Conservation (phyloP, 495 filamentous ascomycete species). For the Monascus purpureus region DNA sequence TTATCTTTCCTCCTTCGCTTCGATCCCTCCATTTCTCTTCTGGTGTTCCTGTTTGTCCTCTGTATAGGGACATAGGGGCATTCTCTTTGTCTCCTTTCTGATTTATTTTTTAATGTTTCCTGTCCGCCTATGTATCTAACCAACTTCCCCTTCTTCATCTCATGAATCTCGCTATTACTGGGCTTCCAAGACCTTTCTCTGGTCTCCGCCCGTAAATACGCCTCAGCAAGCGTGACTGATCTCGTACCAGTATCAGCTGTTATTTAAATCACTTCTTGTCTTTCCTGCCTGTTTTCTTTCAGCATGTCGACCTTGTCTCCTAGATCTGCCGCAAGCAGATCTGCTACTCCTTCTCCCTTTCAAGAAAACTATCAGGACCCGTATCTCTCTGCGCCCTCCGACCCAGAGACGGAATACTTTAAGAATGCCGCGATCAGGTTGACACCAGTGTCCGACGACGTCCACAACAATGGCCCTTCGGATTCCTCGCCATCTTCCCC, state of each 20-base stretch:
- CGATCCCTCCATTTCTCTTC: not conserved
- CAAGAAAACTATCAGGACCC: slow-evolving; percentile 17
- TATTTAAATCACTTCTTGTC: no score
- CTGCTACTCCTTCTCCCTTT: slow-evolving; percentile 8
- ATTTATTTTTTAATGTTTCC: no score
- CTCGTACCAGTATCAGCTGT: no score
- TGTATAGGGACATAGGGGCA: no score
- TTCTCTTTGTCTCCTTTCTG: no score
- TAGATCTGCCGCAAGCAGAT: slow-evolving; percentile 11
- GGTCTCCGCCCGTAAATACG: no score
- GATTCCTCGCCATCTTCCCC: not conserved
- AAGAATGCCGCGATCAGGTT: slow-evolving; percentile 21
- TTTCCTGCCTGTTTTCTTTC: not conserved
- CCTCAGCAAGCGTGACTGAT: no score
- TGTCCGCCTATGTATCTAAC: no score
- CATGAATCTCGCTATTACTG: no score
- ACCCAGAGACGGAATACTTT: slow-evolving; percentile 26
- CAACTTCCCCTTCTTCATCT: no score
- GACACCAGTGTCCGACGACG: slow-evolving; percentile 13
- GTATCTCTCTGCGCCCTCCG: slow-evolving; percentile 25
- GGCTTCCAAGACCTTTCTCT: no score
- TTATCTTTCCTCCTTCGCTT: not conserved
- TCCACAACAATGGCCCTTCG: slow-evolving; percentile 9
- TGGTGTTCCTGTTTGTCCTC: no score
- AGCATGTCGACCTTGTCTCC: slow-evolving; percentile 16